Evolutionary conservation across 2,329 filamentous ascomycete species (phyloP).

Genomic region (Sclerotinia glacialis): DNA sequence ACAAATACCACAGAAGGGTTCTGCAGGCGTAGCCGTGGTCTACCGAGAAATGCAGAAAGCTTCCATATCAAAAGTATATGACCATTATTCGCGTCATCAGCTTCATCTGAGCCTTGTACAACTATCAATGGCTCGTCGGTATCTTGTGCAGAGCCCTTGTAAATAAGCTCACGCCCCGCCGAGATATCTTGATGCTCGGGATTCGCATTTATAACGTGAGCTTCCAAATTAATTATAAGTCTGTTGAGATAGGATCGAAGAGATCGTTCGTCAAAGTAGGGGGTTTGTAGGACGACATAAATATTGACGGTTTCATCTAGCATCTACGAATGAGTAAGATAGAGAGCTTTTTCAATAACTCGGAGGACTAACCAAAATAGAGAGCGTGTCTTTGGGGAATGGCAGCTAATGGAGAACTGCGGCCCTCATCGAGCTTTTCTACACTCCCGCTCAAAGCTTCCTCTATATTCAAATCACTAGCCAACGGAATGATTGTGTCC

Average conservation of each 20-base stretch:
- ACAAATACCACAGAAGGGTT: constrained; percentile 65
- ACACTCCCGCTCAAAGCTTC: constrained; percentile 48
- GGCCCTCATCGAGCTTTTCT: constrained; percentile 39
- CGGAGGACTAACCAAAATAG: constrained; percentile 63
- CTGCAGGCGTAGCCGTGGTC: constrained; percentile 64
- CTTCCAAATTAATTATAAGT: constrained; percentile 65
- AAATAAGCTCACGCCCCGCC: constrained; percentile 57
- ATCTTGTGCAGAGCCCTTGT: constrained; percentile 52
- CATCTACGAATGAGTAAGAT: constrained; percentile 51
- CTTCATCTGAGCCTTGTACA: constrained; percentile 44
- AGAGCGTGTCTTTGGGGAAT: constrained; percentile 62
- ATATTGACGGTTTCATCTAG: constrained; percentile 72
- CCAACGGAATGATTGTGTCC: constrained; percentile 58
- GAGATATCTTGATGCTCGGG: constrained; percentile 47
- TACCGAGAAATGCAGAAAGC: constrained; percentile 53
- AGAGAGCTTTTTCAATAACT: constrained; percentile 36
- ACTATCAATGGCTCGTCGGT: constrained; percentile 51
- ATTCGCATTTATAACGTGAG: constrained; percentile 59
- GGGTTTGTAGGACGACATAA: constrained; percentile 65
- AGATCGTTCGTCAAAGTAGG: constrained; percentile 54
- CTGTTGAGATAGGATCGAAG: constrained; percentile 59
- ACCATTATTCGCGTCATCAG: constrained; percentile 37
- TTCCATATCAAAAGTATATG: constrained; percentile 60
- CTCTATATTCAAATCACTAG: constrained; percentile 55
- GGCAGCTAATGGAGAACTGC: constrained; percentile 49